A percentile compares a stretch with the other conserved stretches of the same genome.
phyloP scores from a whole-genome alignment of 1,284 basidiomycete genomes.

The Naganishia liquefaciens region DNA sequence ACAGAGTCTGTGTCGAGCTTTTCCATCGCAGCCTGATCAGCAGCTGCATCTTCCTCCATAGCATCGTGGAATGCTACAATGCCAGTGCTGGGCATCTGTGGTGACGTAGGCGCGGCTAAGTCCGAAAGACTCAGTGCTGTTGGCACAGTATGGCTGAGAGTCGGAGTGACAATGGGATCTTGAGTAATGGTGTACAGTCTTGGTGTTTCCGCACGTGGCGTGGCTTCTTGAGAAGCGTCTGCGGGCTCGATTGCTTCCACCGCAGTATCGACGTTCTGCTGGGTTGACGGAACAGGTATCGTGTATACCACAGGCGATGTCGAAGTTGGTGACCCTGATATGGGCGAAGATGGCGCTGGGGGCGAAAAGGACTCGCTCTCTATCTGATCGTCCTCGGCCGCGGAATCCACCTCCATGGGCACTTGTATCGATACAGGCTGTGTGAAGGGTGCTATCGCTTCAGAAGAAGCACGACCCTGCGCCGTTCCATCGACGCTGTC shows the following conservation, averaged over 20 bases:
- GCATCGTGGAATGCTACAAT: conserved; percentile 20
- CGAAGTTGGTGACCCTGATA: too few species aligned
- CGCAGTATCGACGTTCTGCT: neutral
- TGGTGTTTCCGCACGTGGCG: conserved; percentile 1
- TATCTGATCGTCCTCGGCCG: neutral
- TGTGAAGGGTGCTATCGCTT: conserved; percentile 9
- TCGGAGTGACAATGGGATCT: conserved; percentile 8
- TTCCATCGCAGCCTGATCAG: conserved; percentile 23
- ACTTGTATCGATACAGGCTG: neutral
- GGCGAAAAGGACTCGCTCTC: neutral
- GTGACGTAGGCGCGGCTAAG: conserved; percentile 17
- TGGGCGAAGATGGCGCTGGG: neutral
- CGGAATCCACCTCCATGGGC: conserved; percentile 12
- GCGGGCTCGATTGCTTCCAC: neutral
- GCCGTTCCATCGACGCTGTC: neutral
- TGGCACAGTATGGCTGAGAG: conserved; percentile 1
- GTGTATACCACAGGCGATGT: too few species aligned
- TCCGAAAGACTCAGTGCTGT: conserved; percentile 1
- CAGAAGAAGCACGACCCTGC: conserved; percentile 1
- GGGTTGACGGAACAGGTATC: neutral
- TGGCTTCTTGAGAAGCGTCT: neutral
- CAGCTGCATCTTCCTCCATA: conserved; percentile 24
- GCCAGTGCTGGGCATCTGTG: conserved; percentile 23
- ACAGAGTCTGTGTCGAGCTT: too few species aligned
- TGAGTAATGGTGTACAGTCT: conserved; percentile 13